A percentile compares a stretch with the other conserved stretches of the same genome.
phyloP scores from a whole-genome alignment of 768 basidiomycete species.

The Leccinum fibrillosum region DNA sequence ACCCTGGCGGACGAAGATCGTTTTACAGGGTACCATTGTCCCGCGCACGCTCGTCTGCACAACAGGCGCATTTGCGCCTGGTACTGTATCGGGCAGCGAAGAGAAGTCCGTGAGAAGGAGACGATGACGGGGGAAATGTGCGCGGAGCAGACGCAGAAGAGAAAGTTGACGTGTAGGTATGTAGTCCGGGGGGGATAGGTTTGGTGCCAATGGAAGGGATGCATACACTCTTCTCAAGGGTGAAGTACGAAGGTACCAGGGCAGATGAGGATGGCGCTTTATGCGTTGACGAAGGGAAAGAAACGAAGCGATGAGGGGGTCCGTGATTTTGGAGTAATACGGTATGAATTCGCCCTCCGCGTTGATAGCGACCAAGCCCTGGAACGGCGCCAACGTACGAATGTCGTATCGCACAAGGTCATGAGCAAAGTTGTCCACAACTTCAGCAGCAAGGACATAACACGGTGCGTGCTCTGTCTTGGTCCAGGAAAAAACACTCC shows the following conservation, averaged over 20 bases:
- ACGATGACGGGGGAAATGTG: slow-evolving; percentile 88
- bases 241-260: slow-evolving; percentile 52
- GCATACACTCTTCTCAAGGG: slow-evolving; percentile 62
- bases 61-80: slow-evolving; percentile 70
- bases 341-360: slow-evolving; percentile 77
- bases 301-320: slow-evolving; percentile 80
- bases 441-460: slow-evolving; percentile 93
- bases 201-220: slow-evolving; percentile 83
- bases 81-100: slow-evolving; percentile 79
- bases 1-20: slow-evolving; percentile 89
- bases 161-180: slow-evolving; percentile 88
- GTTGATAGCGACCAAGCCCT: slow-evolving; percentile 79
- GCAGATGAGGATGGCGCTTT: slow-evolving; percentile 55
- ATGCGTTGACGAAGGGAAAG: slow-evolving; percentile 64
- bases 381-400: slow-evolving; percentile 73
- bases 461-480: slow-evolving; percentile 76
- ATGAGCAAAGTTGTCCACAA: slow-evolving; percentile 97
- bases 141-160: slow-evolving; percentile 78
- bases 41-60: slow-evolving; percentile 91
- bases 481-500: slow-evolving; percentile 86
- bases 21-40: slow-evolving; percentile 84
- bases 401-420: slow-evolving; percentile 91
- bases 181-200: slow-evolving; percentile 84
- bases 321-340: slow-evolving; percentile 79
- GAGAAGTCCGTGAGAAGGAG: slow-evolving; percentile 93